Percentiles rank a stretch among this genome's conserved stretches.
phyloP scores from a whole-genome alignment of 305 asterid genomes.

The Solanum chacoense region DNA sequence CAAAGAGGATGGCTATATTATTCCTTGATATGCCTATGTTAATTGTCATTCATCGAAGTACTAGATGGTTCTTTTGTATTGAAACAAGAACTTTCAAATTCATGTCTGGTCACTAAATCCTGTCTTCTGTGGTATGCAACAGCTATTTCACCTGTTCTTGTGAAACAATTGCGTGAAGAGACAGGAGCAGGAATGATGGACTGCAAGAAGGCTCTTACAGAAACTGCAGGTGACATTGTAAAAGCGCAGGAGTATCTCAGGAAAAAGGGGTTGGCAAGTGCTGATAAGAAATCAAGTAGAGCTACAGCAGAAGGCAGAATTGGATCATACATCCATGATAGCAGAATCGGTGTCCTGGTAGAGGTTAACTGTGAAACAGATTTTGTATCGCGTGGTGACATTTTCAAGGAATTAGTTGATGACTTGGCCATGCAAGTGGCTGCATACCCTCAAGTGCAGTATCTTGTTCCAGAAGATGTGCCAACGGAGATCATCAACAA shows the following conservation, averaged over 20 bases:
- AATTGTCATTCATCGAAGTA: background rate
- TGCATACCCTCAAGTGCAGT: conserved; percentile 89
- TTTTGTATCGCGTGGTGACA: conserved; percentile 91
- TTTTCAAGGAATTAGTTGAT: conserved; percentile 75
- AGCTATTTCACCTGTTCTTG: conserved; percentile 70
- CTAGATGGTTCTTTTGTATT: background rate
- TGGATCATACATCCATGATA: conserved; percentile 82
- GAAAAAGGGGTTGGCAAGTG: conserved; percentile 88
- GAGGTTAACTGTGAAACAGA: conserved; percentile 98
- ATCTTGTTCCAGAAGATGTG: conserved; percentile 66
- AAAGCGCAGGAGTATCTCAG: conserved; percentile 82
- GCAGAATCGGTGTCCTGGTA: conserved; percentile 79
- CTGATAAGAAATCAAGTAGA: conserved; percentile 85
- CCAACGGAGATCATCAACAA: conserved; percentile 56
- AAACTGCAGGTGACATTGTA: conserved; percentile 64
- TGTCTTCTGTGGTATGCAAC: conserved; percentile 25
- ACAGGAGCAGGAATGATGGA: conserved; percentile 99
- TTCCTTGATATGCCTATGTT: background rate
- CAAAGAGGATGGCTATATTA: background rate
- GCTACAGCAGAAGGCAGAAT: conserved; percentile 94
- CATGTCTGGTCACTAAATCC: conserved; percentile 4
- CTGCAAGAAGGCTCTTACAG: conserved; percentile 82
- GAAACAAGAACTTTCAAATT: background rate
- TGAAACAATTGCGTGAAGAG: conserved; percentile 90
- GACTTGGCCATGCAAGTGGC: conserved; percentile 99